These are phyloP conservation scores for Usnea hakonensis DNA, from an alignment of 495 filamentous ascomycete species.

Conservation along the genomic window DNA sequence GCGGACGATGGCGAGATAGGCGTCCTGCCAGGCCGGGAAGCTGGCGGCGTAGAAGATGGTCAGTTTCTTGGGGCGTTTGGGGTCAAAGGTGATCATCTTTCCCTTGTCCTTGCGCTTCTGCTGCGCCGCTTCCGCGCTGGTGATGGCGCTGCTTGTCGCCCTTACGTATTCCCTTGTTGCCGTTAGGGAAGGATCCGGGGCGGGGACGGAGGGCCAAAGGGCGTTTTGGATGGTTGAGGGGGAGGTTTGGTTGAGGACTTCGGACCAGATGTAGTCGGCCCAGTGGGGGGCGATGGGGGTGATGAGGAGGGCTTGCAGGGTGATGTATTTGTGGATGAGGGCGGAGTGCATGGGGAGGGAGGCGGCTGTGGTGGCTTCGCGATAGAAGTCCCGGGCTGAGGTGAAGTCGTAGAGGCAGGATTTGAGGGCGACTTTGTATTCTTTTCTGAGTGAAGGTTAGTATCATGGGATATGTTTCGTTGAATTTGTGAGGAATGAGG, in stretches of 20 bases:
- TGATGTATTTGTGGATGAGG: constrained; percentile 66
- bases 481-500: background rate
- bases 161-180: constrained; percentile 78
- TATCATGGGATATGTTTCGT: no score
- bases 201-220: constrained; percentile 61
- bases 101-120: constrained; percentile 83
- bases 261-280: constrained; percentile 87
- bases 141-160: constrained; percentile 66
- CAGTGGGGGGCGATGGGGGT: constrained; percentile 84
- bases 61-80: constrained; percentile 83
- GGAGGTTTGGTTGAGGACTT: constrained; percentile 67
- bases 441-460: constrained; percentile 45
- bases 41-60: constrained; percentile 71
- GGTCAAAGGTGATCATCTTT: constrained; percentile 72
- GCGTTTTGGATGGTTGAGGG: constrained; percentile 61
- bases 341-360: constrained; percentile 78
- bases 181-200: constrained; percentile 52
- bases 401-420: constrained; percentile 84
- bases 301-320: constrained; percentile 77
- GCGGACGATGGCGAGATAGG: constrained; percentile 77
- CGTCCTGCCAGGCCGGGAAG: constrained; percentile 84
- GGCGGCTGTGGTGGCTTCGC: constrained; percentile 64
- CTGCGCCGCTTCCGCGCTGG: constrained; percentile 72
- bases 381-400: constrained; percentile 80
- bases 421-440: constrained; percentile 90